Base-by-base conservation (phyloP, 768 basidiomycete genomes). In the Cubamyces sp. region DNA sequence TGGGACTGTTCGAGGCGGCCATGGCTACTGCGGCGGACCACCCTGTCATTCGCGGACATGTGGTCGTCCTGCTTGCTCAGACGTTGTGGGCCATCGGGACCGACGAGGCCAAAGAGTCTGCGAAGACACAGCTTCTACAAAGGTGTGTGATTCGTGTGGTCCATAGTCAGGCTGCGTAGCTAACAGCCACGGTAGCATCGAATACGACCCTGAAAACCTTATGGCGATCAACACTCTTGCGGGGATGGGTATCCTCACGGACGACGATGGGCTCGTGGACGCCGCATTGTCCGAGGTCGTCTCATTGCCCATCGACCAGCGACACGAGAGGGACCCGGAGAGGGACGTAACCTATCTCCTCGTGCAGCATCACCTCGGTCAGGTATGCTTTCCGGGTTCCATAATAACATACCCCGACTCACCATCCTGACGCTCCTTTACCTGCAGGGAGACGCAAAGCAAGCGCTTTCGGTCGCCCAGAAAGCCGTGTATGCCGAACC, bases 211-310 rank as follows among this genome's bases (percentile, higher is more conserved):
- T 0, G 89, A 89, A 63, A 92, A 95, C 69, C 71, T 94, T 52
- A 79, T 83, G 56, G 93, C 92, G 1, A 90, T 96, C 72, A 91
- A 89, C 48, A 83, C 87, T 0, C 82, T 98, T 1, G 91, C 91
- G 0, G 91, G 90, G n/a, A 94, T 97, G 85, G 94, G 92, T 12
- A 86, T 94, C 57, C 75, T 95, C 55, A 88, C 88, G 3, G 80
- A 81, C 37, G 94, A 96, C 68, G 87, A 90, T 37, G 82, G 81
- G 39, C 81, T 97, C 19, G 81, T 95, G 25, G 92, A 96, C 71
- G 95, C 94, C 1, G 90, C 94, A 0, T 76, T 96, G 14, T 87
- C 90, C 0, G 94, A 97, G 71, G 83, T 96, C 18, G 79, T 88
- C 19, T 77, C 83, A 0, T 77, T 94, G 23, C 84, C 93, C 0